phyloP scores from a whole-genome alignment of 169 alveolate species.

The Eimeria praecox region DNA sequence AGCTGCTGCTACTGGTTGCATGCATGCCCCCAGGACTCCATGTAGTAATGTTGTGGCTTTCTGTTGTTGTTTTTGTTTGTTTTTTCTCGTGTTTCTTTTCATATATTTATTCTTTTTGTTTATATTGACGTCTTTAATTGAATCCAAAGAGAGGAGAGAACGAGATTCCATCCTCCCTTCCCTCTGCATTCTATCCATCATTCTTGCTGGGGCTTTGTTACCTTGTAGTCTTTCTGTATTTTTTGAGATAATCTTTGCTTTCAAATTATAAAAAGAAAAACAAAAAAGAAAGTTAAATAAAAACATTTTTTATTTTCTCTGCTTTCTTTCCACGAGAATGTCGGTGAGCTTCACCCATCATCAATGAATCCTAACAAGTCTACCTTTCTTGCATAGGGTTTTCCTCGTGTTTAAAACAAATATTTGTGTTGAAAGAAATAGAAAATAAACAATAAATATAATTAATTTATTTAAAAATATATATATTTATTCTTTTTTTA shows the following conservation, averaged over 20 bases:
- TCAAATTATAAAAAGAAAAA: too few species aligned
- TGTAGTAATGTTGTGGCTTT: background rate
- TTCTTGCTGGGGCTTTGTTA: background rate
- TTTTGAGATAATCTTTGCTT: too few species aligned
- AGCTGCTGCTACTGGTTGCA: background rate
- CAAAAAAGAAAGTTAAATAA: background rate
- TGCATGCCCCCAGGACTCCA: background rate
- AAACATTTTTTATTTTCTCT: background rate
- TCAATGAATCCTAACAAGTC: too few species aligned
- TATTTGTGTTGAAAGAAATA: background rate
- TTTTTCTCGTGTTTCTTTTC: background rate
- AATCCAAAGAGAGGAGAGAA: background rate
- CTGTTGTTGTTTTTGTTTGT: background rate
- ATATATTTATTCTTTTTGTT: background rate
- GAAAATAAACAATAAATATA: background rate
- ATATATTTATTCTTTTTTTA: background rate
- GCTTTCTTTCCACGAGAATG: background rate
- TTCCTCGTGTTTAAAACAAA: background rate
- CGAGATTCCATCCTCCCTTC: background rate
- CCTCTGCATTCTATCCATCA: background rate
- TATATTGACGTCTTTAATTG: background rate
- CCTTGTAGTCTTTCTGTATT: background rate
- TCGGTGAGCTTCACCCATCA: constrained; percentile 41
- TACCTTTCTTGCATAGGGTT: too few species aligned
- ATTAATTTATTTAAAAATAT: background rate